phyloP scores from a whole-genome alignment of 2,329 filamentous ascomycete genomes.

The Sordariomycetes sp. region DNA sequence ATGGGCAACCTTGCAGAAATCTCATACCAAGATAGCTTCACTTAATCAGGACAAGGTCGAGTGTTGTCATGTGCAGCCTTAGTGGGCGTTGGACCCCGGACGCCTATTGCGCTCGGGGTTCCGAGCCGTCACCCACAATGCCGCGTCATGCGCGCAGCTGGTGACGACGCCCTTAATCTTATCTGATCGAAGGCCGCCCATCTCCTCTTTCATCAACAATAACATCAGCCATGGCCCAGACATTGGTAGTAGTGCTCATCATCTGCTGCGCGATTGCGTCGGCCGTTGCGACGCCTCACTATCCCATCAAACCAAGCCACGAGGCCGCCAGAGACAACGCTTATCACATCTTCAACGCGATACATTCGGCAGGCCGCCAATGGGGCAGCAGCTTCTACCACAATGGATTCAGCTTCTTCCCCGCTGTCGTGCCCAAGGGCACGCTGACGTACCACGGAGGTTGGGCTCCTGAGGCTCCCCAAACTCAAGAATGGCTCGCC shows the following conservation, averaged over 20 bases:
- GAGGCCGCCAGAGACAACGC: slow-evolving; percentile 39
- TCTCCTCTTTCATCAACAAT: neutral
- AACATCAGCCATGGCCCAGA: neutral
- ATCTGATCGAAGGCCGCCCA: no score
- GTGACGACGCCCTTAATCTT: no score
- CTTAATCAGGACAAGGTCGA: no score
- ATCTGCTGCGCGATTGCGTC: neutral
- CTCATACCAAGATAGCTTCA: no score
- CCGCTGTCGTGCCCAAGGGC: slow-evolving; percentile 54
- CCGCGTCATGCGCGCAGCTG: no score
- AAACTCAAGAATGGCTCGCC: slow-evolving; percentile 59
- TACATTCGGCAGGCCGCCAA: slow-evolving; percentile 64
- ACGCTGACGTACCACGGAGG: slow-evolving; percentile 62
- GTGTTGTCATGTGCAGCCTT: no score
- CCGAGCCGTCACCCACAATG: no score
- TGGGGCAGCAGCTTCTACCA: slow-evolving; percentile 66
- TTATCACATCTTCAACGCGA: slow-evolving; percentile 61
- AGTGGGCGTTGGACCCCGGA: no score
- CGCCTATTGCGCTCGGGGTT: no score
- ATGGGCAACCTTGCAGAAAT: no score
- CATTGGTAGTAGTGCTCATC: neutral
- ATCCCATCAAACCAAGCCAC: slow-evolving; percentile 22
- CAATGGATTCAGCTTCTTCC: slow-evolving; percentile 67
- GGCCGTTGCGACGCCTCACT: neutral
- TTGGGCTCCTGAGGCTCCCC: slow-evolving; percentile 30